Evolutionary conservation across 805 yeast species (phyloP), one percentile per base, ranked within the genome.

Genomic region (Lipomyces lipofer): DNA sequence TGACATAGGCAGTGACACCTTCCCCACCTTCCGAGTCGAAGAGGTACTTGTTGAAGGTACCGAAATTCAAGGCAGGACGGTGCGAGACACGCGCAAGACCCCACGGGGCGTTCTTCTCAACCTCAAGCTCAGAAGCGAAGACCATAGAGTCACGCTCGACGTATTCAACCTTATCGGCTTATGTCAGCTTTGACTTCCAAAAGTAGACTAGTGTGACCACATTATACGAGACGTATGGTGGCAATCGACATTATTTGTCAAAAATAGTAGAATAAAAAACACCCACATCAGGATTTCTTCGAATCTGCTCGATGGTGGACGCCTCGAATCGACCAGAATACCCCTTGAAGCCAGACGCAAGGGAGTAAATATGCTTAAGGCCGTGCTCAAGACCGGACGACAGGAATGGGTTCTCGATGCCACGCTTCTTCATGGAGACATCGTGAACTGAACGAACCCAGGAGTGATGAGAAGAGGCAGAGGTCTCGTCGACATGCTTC

Each of bases 281-380:
- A 54, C 58, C 32, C 38, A 59, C 74, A 22, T 67, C 72, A 24
- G 75, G 75, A 55, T 66, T 81, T 60, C 79, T 74, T 62, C 90
- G 82, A 65, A 94, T 82, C 66, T 84, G 74, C 53, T 88, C 88
- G 54, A 92, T 73, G 51, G 89, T 83, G 49, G 81, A 81, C 47
- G 83, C 84, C 62, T 87, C 79, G 77, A 94, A 89, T 71, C 77
- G 79, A 56, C 97, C 99, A 49, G 91, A 75, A 76, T 91, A 92
- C 62, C 98, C 99, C 57, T 75, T 73, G 68, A 88, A 72, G 35
- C 51, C 59, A 53, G 75, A 83, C 40, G 70, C 69, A 61, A 89
- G 76, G 66, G 78, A 69, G 75, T 86, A 88, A 22, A 76, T 67
- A 68, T 83, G 86, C 53, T 77, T 68, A 59, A 83, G 74, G 63